Conservation (phyloP, 495 filamentous ascomycete species). For the Talaromyces liani region DNA sequence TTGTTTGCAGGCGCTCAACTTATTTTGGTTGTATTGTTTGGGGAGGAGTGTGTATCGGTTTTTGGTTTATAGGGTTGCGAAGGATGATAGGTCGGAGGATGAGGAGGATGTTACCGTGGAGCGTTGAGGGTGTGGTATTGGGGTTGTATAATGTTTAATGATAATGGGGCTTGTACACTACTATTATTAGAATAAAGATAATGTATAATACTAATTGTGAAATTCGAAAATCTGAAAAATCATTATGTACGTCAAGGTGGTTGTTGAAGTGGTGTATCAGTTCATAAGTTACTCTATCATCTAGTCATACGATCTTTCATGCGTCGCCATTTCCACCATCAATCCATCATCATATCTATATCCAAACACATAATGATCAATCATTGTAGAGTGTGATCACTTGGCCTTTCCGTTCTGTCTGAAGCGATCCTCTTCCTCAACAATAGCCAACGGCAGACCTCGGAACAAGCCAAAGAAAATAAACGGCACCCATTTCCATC, state of each 20-base stretch:
- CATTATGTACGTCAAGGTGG: background rate
- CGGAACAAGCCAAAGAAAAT: slow-evolving; percentile 70
- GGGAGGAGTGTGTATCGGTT: slow-evolving; percentile 27
- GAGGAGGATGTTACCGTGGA: background rate
- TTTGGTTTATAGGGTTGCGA: background rate
- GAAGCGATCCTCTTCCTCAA: slow-evolving; percentile 54
- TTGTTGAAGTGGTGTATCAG: no score
- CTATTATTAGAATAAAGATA: background rate
- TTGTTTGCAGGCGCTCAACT: slow-evolving; percentile 61
- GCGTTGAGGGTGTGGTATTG: background rate
- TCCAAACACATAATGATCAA: no score
- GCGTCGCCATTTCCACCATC: background rate
- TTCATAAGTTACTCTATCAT: background rate
- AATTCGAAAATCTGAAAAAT: background rate
- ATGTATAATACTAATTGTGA: background rate
- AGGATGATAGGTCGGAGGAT: slow-evolving; percentile 8
- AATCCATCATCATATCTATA: background rate
- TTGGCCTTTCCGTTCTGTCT: slow-evolving; percentile 12
- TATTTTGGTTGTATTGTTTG: slow-evolving; percentile 75
- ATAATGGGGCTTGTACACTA: background rate
- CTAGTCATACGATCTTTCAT: background rate
- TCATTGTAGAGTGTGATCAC: background rate
- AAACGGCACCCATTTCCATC: slow-evolving; percentile 68
- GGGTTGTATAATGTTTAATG: background rate
- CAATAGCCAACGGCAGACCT: slow-evolving; percentile 56